Evolutionary conservation across 371 early-diverging fungal genomes (phyloP), one percentile per base, ranked within the genome.

Genomic region (Coemansia sp.): DNA sequence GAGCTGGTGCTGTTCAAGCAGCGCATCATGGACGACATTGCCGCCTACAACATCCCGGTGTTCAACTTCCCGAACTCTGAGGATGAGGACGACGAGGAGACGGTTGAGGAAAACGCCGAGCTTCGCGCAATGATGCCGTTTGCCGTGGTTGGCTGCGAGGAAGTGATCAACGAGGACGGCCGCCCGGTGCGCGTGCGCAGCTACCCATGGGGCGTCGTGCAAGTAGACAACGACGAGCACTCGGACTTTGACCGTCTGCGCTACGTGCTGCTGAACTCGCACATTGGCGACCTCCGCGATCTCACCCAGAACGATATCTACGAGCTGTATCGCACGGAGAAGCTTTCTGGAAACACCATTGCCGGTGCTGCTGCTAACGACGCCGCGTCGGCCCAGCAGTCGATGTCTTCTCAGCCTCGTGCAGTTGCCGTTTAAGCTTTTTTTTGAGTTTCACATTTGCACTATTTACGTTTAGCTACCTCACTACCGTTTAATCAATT

Each of bases 141-240:
- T 77, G 89, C 99, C 3, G 87, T 99, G 16, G 91, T 99, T 56
- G 99, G 99, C 14, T 88, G 91, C 69, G 96, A 98, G 53, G 95
- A 97, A 63, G 88, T 94, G 49, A 52, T 80, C 37, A 75, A 77
- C n/a, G 69, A 70, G 52, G 83, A 82, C 62, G 85, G 88, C 10
- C 78, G 88, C n/a, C 78, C 79, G 4, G 71, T 97, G 34, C 88
- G 99, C 49, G 99, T 96, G 57, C 87, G 99, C 55, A 94, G 90
- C 71, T 99, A 99, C 77, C 97, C 97, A n/a, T 99, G 99, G 99
- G 99, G 99, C 69, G 86, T 94, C 56, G 95, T 99, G 37, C 97
- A 98, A 80, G 90, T 93, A 53, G 90, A 88, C 53, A 90, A 91
- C 62, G 86, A 87, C 10, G 86, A 92, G 69, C 94, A 97, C 77